These are phyloP conservation scores for Hortiboletus flavorubellus DNA, from an alignment of 768 basidiomycete species.

Conservation along the genomic window DNA sequence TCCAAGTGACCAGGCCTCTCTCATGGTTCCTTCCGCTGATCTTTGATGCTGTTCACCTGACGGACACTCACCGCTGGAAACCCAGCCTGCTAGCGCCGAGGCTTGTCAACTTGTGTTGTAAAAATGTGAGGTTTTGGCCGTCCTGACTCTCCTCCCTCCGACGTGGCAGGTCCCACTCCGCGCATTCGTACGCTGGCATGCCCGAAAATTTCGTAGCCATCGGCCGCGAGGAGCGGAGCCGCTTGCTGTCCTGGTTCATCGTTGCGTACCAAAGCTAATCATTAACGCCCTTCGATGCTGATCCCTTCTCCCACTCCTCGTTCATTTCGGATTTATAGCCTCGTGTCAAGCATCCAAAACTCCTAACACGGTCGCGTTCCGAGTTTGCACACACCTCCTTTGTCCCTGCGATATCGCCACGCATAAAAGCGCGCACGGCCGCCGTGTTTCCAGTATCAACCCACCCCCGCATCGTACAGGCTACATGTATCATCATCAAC, in stretches of 20 bases:
- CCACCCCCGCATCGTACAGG: constrained; percentile 49
- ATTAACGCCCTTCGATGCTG: constrained; percentile 33
- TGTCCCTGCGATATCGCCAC: constrained; percentile 28
- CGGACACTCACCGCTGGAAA: constrained; percentile 10
- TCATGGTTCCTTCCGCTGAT: constrained; percentile 17
- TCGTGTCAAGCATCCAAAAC: constrained; percentile 31
- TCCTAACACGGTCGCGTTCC: constrained; percentile 32
- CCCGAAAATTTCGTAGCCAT: constrained; percentile 13
- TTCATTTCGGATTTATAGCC: constrained; percentile 38
- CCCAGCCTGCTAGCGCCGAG: constrained; percentile 8
- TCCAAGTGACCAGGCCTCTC: constrained; percentile 3
- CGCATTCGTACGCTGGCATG: not conserved
- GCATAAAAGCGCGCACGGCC: constrained; percentile 29
- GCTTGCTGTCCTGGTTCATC: constrained; percentile 24
- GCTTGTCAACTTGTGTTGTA: constrained; percentile 1
- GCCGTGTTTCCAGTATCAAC: constrained; percentile 16
- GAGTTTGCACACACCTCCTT: constrained; percentile 26
- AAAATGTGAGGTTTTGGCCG: constrained; percentile 21
- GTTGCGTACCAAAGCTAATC: constrained; percentile 32
- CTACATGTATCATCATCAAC: constrained; percentile 53
- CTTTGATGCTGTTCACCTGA: constrained; percentile 25
- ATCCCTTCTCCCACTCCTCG: constrained; percentile 32
- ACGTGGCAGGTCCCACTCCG: constrained; percentile 7
- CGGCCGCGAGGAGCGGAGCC: constrained; percentile 27
- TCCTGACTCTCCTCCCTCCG: constrained; percentile 2